Percentiles rank a stretch among this genome's conserved stretches.
Conservation (phyloP, 2,329 filamentous ascomycete genomes). For the Pleomassaria siparia region DNA sequence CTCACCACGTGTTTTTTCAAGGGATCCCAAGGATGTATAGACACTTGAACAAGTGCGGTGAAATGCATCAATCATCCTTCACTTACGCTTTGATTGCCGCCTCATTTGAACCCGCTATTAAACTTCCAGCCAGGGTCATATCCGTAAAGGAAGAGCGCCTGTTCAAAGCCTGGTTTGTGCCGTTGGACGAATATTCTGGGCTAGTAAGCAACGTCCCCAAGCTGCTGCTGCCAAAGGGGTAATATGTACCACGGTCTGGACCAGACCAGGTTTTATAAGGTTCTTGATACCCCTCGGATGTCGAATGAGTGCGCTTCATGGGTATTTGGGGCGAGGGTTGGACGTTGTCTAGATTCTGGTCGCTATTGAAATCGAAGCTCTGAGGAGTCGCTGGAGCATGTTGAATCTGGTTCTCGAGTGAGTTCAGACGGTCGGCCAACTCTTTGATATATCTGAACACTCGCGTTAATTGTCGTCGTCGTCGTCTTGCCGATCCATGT, state of each 20-base stretch:
- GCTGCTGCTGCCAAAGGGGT: conserved; percentile 8
- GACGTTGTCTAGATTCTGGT: conserved; percentile 30
- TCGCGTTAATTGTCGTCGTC: conserved; percentile 17
- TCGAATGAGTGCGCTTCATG: conserved; percentile 42
- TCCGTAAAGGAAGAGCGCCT: conserved; percentile 40
- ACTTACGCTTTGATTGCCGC: conserved; percentile 38
- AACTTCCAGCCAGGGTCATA: conserved; percentile 34
- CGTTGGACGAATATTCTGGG: conserved; percentile 35
- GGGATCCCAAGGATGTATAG: too few relatives aligned
- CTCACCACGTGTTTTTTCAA: too few relatives aligned
- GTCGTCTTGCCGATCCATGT: neutral
- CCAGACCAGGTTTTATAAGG: conserved; percentile 37
- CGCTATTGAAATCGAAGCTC: conserved; percentile 34
- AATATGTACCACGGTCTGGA: conserved; percentile 37
- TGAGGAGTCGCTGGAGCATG: conserved; percentile 26
- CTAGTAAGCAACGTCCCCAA: conserved; percentile 25
- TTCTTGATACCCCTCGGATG: conserved; percentile 40
- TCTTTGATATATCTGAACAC: conserved; percentile 44
- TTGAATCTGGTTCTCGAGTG: conserved; percentile 42
- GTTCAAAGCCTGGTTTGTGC: conserved; percentile 16
- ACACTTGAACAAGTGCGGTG: too few relatives aligned
- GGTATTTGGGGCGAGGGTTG: conserved; percentile 35
- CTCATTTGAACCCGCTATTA: conserved; percentile 40
- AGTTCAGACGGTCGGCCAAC: conserved; percentile 41
- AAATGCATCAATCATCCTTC: too few relatives aligned